Percentiles rank a stretch among this genome's conserved stretches.
Evolutionary conservation across 768 basidiomycete species (phyloP).

Genomic region (Wakefieldia striispora): DNA sequence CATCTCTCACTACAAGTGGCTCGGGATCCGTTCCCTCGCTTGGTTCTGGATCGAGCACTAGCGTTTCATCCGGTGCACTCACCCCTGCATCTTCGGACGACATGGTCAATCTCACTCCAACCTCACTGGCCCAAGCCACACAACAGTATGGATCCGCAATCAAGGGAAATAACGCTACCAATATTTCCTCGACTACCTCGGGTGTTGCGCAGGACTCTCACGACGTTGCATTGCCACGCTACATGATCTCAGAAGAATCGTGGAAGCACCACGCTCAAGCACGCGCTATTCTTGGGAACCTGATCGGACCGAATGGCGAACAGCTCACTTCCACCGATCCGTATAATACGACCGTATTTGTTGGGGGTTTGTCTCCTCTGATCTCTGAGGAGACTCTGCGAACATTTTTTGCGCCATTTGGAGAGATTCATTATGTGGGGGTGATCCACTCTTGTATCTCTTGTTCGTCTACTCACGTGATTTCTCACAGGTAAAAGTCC

Average conservation of each 20-base stretch:
- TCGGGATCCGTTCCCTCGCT: conserved; percentile 52
- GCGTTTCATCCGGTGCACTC: conserved; percentile 49
- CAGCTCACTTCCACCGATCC: conserved; percentile 87
- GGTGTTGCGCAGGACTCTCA: conserved; percentile 44
- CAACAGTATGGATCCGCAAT: conserved; percentile 44
- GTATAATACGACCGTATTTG: conserved; percentile 96
- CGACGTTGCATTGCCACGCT: conserved; percentile 46
- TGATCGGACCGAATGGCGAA: conserved; percentile 85
- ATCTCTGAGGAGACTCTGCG: conserved; percentile 90
- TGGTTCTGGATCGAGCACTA: conserved; percentile 46
- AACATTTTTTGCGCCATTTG: conserved; percentile 90
- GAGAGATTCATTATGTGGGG: conserved; percentile 86
- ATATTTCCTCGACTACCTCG: conserved; percentile 29
- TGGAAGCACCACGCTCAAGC: conserved; percentile 87
- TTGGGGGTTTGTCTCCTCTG: conserved; percentile 83
- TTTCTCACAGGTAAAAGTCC: conserved; percentile 80
- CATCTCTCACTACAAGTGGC: conserved; percentile 44
- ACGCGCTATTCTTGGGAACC: conserved; percentile 75
- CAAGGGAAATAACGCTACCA: conserved; percentile 24
- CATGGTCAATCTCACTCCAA: conserved; percentile 46
- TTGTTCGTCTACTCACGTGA: conserved; percentile 1
- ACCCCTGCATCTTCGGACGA: conserved; percentile 53
- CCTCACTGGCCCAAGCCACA: conserved; percentile 46
- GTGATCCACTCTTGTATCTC: conserved; percentile 9
- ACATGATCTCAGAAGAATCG: conserved; percentile 67